A percentile compares a stretch with the other conserved stretches of the same genome.
Conservation (phyloP, 768 basidiomycete genomes). For the Polyporus arcularius region DNA sequence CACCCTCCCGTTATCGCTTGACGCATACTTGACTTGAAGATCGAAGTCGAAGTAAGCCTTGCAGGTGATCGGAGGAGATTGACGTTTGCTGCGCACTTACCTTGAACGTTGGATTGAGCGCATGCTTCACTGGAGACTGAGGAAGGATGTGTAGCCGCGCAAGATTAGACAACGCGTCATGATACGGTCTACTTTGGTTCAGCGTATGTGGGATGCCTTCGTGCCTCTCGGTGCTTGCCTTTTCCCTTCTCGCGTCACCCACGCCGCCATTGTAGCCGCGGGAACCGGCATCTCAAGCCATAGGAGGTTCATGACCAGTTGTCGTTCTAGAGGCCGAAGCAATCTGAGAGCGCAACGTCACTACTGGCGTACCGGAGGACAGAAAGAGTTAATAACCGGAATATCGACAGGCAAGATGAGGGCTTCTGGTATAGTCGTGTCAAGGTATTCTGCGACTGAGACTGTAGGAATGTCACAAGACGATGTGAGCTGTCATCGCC, state of each 20-base stretch:
- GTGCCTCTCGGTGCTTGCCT: conserved; percentile 45
- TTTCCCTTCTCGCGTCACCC: conserved; percentile 76
- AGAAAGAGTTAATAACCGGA: conserved; percentile 56
- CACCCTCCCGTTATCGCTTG: conserved; percentile 90
- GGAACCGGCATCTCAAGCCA: conserved; percentile 83
- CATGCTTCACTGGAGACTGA: conserved; percentile 36
- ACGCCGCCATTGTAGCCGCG: conserved; percentile 66
- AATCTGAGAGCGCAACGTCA: conserved; percentile 46
- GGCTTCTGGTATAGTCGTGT: conserved; percentile 82
- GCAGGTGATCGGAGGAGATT: conserved; percentile 19
- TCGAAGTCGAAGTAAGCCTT: conserved; percentile 70
- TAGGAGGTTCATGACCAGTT: conserved; percentile 83
- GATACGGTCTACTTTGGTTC: conserved; percentile 58
- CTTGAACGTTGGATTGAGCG: too few species aligned
- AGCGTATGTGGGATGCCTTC: neutral
- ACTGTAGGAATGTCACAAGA: conserved; percentile 76
- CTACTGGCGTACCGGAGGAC: neutral
- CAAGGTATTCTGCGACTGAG: conserved; percentile 76
- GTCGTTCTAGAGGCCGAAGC: conserved; percentile 75
- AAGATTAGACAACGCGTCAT: conserved; percentile 64
- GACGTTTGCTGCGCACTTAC: too few species aligned
- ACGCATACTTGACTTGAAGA: conserved; percentile 78
- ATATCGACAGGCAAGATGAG: conserved; percentile 88
- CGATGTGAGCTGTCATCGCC: conserved; percentile 48
- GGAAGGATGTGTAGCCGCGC: conserved; percentile 70